Evolutionary conservation across 352 stramenopile genomes (phyloP).

Genomic region (Phytopythium kandeliae): DNA sequence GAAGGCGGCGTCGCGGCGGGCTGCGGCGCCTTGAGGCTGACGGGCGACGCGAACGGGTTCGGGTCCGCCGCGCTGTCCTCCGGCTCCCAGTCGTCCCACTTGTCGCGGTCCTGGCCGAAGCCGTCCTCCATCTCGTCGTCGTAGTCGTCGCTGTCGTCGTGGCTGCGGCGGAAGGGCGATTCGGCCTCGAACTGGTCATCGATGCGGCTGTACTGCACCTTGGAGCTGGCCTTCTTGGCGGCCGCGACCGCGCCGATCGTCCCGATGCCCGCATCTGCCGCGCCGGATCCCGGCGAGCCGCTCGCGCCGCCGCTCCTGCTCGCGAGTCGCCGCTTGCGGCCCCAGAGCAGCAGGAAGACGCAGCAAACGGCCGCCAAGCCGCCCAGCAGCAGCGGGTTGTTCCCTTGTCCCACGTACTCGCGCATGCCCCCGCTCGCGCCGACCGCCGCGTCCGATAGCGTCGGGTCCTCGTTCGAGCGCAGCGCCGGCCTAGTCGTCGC

Average conservation of each 20-base stretch:
- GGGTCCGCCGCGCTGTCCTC: constrained; percentile 23
- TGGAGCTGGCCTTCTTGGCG: constrained; percentile 14
- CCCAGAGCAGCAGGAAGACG: constrained; percentile 50
- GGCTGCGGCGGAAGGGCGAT: constrained; percentile 17
- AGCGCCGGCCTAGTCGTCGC: constrained; percentile 26
- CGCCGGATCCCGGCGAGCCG: background rate
- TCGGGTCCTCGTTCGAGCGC: constrained; percentile 17
- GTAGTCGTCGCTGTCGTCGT: constrained; percentile 43
- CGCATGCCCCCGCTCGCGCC: constrained; percentile 9
- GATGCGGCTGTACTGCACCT: constrained; percentile 66
- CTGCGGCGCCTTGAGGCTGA: constrained; percentile 3
- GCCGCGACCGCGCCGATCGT: background rate
- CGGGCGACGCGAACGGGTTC: constrained; percentile 34
- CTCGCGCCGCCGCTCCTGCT: constrained; percentile 8
- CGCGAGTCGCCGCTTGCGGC: constrained; percentile 34
- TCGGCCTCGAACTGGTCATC: constrained; percentile 35
- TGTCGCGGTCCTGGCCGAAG: constrained; percentile 36
- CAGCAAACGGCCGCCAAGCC: constrained; percentile 40
- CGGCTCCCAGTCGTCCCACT: constrained; percentile 73
- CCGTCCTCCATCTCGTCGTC: constrained; percentile 45
- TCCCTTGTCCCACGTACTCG: constrained; percentile 31
- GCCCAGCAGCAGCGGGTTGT: constrained; percentile 39
- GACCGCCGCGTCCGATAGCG: constrained; percentile 13
- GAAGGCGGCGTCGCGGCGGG: constrained; percentile 10
- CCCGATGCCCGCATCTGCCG: constrained; percentile 6